Percentiles rank a stretch among this genome's conserved stretches.
Conservation (phyloP, 805 yeast species). For the Saccharomycopsis fibuligera region DNA sequence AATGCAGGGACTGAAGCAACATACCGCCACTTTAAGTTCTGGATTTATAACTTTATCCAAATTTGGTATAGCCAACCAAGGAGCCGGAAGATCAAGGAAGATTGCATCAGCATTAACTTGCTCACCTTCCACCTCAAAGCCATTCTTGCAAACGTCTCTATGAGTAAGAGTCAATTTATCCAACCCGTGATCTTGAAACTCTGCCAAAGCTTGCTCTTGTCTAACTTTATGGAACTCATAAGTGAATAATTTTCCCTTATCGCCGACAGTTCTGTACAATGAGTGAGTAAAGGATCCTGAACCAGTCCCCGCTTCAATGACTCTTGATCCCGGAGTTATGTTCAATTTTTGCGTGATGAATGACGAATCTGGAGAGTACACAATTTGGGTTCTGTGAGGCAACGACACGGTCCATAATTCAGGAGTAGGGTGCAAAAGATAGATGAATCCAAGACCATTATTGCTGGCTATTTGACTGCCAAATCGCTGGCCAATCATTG, state of each 20-base stretch:
- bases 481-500: constrained; percentile 73
- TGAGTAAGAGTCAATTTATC: constrained; percentile 59
- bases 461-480: constrained; percentile 77
- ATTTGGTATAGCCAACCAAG: constrained; percentile 92
- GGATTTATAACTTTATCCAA: constrained; percentile 51
- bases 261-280: constrained; percentile 69
- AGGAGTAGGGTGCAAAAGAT: constrained; percentile 84
- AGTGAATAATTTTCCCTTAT: constrained; percentile 61
- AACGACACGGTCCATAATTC: constrained; percentile 94
- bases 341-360: constrained; percentile 80
- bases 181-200: constrained; percentile 69
- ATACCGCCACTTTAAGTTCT: constrained; percentile 55
- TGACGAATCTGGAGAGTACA: constrained; percentile 91
- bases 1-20: constrained; percentile 97
- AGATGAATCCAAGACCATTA: constrained; percentile 72
- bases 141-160: constrained; percentile 86
- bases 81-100: constrained; percentile 90
- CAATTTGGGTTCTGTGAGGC: constrained; percentile 97
- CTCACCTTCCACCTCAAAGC: constrained; percentile 52
- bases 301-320: constrained; percentile 97
- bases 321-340: constrained; percentile 66
- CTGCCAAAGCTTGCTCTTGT: constrained; percentile 68
- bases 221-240: constrained; percentile 90
- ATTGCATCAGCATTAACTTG: constrained; percentile 61
- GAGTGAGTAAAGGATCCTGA: constrained; percentile 95